Conservation (phyloP, 441 rosid genomes). For the Breynia disticha region DNA sequence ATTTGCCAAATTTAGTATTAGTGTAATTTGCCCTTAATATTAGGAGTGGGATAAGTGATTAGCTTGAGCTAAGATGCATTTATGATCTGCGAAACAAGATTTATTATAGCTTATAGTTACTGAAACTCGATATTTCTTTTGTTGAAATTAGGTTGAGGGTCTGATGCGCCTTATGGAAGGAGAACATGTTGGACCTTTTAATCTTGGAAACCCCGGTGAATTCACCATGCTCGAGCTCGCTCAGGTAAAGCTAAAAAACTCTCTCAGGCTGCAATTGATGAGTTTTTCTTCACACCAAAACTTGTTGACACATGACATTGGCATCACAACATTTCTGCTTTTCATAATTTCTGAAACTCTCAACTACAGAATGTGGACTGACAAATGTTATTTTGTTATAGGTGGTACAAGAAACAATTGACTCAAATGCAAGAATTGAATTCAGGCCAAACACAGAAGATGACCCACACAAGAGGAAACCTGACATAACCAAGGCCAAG, state of each 20-base stretch:
- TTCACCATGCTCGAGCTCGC: slow-evolving; percentile 98
- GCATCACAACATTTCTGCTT: neutral
- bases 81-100: neutral
- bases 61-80: too few relatives aligned
- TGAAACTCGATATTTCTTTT: slow-evolving; percentile 3
- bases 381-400: slow-evolving; percentile 15
- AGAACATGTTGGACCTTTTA: slow-evolving; percentile 89
- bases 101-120: neutral
- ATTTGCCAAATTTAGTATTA: too few relatives aligned
- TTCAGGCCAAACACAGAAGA: slow-evolving; percentile 87
- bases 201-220: slow-evolving; percentile 99
- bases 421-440: slow-evolving; percentile 81
- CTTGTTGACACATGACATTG: neutral
- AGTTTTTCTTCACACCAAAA: neutral
- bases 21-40: too few relatives aligned
- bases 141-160: slow-evolving; percentile 65
- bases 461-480: slow-evolving; percentile 98
- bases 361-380: slow-evolving; percentile 1
- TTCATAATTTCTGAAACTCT: neutral
- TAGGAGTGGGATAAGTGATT: neutral
- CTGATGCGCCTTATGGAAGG: slow-evolving; percentile 95
- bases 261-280: neutral
- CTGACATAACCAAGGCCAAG: slow-evolving; percentile 77
- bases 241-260: slow-evolving; percentile 40
- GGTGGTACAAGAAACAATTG: slow-evolving; percentile 97